phyloP scores from a whole-genome alignment of 345 rosid genomes.

The Brassica rapa region DNA sequence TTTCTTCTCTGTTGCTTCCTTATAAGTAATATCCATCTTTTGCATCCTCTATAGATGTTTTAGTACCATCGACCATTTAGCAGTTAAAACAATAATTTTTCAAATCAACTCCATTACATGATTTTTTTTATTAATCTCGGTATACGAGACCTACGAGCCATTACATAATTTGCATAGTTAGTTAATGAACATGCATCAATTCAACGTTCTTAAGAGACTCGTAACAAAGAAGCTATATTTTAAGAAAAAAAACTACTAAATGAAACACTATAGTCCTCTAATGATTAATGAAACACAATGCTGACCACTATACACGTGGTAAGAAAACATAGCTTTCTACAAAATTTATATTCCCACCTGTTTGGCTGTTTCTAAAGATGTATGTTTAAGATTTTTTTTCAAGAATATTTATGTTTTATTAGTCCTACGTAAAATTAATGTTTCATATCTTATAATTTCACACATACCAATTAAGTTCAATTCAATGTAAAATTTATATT shows the following conservation, averaged over 20 bases:
- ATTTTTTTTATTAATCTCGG: no score
- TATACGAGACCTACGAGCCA: no score
- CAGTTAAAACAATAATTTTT: neutral
- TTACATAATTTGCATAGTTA: neutral
- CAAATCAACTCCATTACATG: neutral
- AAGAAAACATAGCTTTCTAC: constrained; percentile 8
- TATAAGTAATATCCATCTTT: neutral
- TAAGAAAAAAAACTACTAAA: neutral
- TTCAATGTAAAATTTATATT: neutral
- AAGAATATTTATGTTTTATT: neutral
- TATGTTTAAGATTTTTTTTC: neutral
- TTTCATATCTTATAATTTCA: neutral
- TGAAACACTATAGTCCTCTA: neutral
- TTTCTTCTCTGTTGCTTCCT: neutral
- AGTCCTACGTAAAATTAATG: neutral
- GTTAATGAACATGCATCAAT: neutral
- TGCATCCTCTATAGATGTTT: neutral
- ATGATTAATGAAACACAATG: constrained; percentile 19
- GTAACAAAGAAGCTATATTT: neutral
- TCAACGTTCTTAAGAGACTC: neutral
- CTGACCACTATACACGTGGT: constrained; percentile 1
- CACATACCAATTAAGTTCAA: neutral
- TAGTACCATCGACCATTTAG: neutral
- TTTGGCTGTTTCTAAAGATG: neutral
- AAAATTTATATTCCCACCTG: neutral